Evolutionary conservation across 495 filamentous ascomycete genomes (phyloP).

Genomic region (Penicillium ochrochloron): DNA sequence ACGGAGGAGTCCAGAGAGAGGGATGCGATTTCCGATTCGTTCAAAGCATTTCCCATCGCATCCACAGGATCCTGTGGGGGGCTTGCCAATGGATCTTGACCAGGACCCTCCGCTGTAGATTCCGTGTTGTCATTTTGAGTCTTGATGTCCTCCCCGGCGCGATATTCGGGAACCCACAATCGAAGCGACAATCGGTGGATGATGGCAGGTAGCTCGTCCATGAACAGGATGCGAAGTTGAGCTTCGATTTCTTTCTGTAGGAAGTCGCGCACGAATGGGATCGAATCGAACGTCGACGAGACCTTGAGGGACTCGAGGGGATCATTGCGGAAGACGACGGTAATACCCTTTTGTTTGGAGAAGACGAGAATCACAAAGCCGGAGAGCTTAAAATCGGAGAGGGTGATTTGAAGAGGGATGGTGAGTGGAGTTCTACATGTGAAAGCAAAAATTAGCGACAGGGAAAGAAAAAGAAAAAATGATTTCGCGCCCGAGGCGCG

Average conservation of each 20-base stretch:
- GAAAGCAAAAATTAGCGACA: constrained; percentile 25
- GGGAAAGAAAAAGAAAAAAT: background rate
- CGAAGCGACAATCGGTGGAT: constrained; percentile 91
- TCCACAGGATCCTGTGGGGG: constrained; percentile 80
- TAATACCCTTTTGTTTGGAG: constrained; percentile 94
- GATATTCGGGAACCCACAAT: constrained; percentile 88
- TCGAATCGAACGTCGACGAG: constrained; percentile 97
- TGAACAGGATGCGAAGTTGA: constrained; percentile 90
- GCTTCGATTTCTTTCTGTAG: constrained; percentile 94
- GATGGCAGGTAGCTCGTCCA: constrained; percentile 96
- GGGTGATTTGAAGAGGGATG: constrained; percentile 93
- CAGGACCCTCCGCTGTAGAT: constrained; percentile 44
- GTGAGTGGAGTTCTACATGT: constrained; percentile 71
- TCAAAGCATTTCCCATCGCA: constrained; percentile 72
- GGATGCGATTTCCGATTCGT: constrained; percentile 72
- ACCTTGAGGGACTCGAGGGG: constrained; percentile 97
- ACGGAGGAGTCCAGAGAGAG: constrained; percentile 75
- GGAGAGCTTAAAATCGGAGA: constrained; percentile 95
- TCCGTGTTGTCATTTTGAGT: constrained; percentile 34
- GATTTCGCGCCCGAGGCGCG: background rate
- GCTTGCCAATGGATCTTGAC: constrained; percentile 77
- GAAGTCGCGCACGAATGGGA: constrained; percentile 96
- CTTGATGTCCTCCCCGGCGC: constrained; percentile 60
- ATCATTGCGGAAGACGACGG: constrained; percentile 96
- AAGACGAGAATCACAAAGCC: constrained; percentile 98